Percentiles rank a stretch among this genome's conserved stretches.
phyloP scores from a whole-genome alignment of 1,139 yeast genomes.

The Candida frijolesensis region DNA sequence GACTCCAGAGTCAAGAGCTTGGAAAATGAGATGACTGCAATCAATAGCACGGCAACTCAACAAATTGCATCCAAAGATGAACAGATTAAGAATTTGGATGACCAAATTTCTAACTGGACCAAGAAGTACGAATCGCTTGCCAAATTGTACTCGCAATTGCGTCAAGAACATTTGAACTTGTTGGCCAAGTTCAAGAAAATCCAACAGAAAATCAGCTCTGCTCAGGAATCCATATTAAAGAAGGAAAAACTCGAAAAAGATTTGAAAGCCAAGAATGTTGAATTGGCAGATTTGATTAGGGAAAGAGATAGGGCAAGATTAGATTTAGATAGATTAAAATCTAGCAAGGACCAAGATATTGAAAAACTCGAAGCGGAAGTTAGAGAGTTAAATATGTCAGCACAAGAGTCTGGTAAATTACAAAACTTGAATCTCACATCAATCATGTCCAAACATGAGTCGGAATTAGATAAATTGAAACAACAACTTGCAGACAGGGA shows the following conservation, averaged over 20 bases:
- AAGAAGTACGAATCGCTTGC: constrained; percentile 89
- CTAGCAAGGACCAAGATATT: constrained; percentile 65
- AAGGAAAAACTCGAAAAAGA: constrained; percentile 85
- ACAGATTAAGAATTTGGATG: constrained; percentile 66
- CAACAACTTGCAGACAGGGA: constrained; percentile 36
- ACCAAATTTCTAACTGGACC: constrained; percentile 79
- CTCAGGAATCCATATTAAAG: constrained; percentile 87
- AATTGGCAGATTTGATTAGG: constrained; percentile 84
- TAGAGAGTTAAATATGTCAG: constrained; percentile 60
- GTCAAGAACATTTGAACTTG: constrained; percentile 87
- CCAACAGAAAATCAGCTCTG: constrained; percentile 89
- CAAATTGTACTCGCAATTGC: constrained; percentile 83
- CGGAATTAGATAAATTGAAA: constrained; percentile 49
- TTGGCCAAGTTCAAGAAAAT: constrained; percentile 79
- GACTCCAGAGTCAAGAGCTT: constrained; percentile 83
- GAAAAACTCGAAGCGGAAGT: constrained; percentile 69
- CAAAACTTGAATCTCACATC: constrained; percentile 68
- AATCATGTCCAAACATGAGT: constrained; percentile 64
- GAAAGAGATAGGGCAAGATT: constrained; percentile 89
- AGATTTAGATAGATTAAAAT: constrained; percentile 74
- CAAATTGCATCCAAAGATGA: constrained; percentile 82
- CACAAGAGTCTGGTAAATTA: constrained; percentile 64
- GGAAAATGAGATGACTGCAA: constrained; percentile 69
- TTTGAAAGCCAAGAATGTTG: constrained; percentile 81
- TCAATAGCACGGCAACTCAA: constrained; percentile 68